Percentiles rank a stretch among this genome's conserved stretches.
Evolutionary conservation across 192 early-diverging fungal species (phyloP).

Genomic region (Backusella luteola): DNA sequence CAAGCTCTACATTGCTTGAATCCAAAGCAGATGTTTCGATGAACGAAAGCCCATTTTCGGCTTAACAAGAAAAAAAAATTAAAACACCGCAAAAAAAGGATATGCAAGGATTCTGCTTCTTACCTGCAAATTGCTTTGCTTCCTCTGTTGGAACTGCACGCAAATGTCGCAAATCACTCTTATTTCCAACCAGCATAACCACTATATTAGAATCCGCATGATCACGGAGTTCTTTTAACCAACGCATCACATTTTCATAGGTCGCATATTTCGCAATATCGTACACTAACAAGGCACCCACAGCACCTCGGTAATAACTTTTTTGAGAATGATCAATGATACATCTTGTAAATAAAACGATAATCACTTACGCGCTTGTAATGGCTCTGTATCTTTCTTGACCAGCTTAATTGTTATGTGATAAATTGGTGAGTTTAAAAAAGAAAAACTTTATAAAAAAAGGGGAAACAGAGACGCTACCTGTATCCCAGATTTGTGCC

Average conservation of each 20-base stretch:
- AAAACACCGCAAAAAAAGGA: constrained; percentile 61
- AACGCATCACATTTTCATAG: constrained; percentile 95
- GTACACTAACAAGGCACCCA: constrained; percentile 95
- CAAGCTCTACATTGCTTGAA: constrained; percentile 94
- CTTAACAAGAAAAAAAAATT: not conserved
- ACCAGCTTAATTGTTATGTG: constrained; percentile 38
- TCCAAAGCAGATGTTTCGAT: constrained; percentile 99
- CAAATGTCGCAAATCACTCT: constrained; percentile 95
- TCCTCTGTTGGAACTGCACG: constrained; percentile 96
- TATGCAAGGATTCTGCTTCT: constrained; percentile 17
- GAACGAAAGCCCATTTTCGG: constrained; percentile 70
- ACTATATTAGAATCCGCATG: constrained; percentile 98
- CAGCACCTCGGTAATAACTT: constrained; percentile 95
- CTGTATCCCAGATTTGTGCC: constrained; percentile 99
- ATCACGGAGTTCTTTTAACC: constrained; percentile 97
- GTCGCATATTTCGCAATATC: constrained; percentile 96
- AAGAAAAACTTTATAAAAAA: not conserved
- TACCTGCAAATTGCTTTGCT: constrained; percentile 94
- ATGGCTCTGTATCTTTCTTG: constrained; percentile 84
- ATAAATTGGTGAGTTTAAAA: not conserved
- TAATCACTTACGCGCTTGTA: constrained; percentile 57
- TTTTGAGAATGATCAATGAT: not conserved
- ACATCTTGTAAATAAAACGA: not conserved
- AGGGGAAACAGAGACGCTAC: constrained; percentile 32
- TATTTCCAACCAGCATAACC: constrained; percentile 98